phyloP scores from a whole-genome alignment of 495 filamentous ascomycete genomes.

The Evansstolkia leycettana region DNA sequence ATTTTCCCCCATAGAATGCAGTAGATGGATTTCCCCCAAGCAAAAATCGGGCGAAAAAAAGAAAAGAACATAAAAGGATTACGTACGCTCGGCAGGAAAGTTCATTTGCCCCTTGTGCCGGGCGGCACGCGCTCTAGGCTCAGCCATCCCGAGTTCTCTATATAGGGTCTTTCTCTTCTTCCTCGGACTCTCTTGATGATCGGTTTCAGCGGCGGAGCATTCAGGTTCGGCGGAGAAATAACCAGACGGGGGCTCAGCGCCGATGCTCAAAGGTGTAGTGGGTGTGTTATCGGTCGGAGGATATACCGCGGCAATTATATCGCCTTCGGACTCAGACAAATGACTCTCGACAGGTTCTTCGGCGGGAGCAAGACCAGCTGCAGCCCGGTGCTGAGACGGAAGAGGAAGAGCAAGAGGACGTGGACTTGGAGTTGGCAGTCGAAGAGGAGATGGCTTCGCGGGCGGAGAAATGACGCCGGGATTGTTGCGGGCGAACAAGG shows the following conservation, averaged over 20 bases:
- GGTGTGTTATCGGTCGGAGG: too few relatives aligned
- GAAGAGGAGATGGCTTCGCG: background rate
- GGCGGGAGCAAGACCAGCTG: too few relatives aligned
- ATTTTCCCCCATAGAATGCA: too few relatives aligned
- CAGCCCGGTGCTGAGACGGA: too few relatives aligned
- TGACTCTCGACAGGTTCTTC: too few relatives aligned
- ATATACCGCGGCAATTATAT: too few relatives aligned
- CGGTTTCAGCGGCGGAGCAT: background rate
- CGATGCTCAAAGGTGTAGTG: too few relatives aligned
- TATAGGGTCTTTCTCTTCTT: constrained; percentile 6
- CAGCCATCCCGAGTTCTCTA: constrained; percentile 37
- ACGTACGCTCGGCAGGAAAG: constrained; percentile 68
- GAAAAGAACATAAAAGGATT: constrained; percentile 32
- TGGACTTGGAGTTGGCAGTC: background rate
- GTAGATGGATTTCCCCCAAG: too few relatives aligned
- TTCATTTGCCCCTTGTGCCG: constrained; percentile 86
- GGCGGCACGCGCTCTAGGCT: constrained; percentile 63
- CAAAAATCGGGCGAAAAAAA: too few relatives aligned
- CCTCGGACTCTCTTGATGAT: constrained; percentile 2
- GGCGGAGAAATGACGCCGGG: background rate
- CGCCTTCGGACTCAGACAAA: too few relatives aligned
- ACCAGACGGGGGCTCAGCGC: too few relatives aligned
- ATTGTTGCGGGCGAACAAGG: constrained; percentile 1
- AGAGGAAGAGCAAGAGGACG: background rate
- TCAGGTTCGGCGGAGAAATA: too few relatives aligned